Percentiles rank a stretch among this genome's conserved stretches.
These are phyloP conservation scores for Polysphondylium violaceum DNA, from an alignment of 78 protist species.

Conservation along the genomic window DNA sequence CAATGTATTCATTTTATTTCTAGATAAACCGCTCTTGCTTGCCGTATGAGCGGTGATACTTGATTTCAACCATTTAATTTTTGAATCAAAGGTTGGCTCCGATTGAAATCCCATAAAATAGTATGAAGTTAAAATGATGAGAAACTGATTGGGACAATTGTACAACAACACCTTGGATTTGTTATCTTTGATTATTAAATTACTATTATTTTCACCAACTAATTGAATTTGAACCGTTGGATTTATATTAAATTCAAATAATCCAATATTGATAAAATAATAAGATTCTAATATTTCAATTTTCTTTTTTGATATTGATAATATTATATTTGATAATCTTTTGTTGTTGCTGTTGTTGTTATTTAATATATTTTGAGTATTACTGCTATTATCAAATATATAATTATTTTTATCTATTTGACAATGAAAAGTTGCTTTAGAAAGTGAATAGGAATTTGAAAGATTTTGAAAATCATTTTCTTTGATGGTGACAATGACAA, in stretches of 20 bases:
- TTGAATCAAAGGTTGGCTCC: slow-evolving; percentile 63
- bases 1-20: slow-evolving; percentile 14
- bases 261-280: slow-evolving; percentile 32
- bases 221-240: slow-evolving; percentile 35
- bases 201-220: background rate
- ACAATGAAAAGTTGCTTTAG: slow-evolving; percentile 37
- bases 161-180: slow-evolving; percentile 3
- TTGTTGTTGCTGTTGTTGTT: background rate
- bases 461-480: slow-evolving; percentile 35
- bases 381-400: background rate
- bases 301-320: slow-evolving; percentile 1
- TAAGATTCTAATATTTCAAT: slow-evolving; percentile 27
- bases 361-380: background rate
- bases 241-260: slow-evolving; percentile 57
- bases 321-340: background rate
- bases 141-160: slow-evolving; percentile 6
- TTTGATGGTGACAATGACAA: slow-evolving; percentile 14
- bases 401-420: slow-evolving; percentile 59
- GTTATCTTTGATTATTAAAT: slow-evolving; percentile 49
- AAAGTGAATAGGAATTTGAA: background rate
- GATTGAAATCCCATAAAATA: slow-evolving; percentile 46
- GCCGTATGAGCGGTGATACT: background rate
- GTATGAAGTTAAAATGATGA: slow-evolving; percentile 29
- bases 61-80: slow-evolving; percentile 37
- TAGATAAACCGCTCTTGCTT: background rate